phyloP scores from a whole-genome alignment of 345 rosid genomes.

The Brassica juncea region DNA sequence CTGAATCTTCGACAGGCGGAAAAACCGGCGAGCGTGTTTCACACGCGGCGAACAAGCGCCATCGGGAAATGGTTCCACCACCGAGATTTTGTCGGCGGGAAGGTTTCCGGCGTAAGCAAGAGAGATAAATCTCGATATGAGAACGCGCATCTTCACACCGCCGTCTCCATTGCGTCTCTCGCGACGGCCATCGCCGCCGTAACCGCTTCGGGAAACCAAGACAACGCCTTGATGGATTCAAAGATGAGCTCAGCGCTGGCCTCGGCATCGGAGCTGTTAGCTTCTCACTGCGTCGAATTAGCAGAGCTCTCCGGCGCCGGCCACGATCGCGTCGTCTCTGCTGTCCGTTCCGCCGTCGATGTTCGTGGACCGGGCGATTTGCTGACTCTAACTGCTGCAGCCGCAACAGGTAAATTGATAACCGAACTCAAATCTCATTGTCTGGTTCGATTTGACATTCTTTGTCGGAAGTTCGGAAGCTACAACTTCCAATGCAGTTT shows the following conservation, averaged over 20 bases:
- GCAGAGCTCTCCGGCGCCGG: slow-evolving; percentile 82
- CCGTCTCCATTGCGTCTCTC: slow-evolving; percentile 37
- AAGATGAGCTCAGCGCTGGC: slow-evolving; percentile 78
- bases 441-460: too few relatives aligned
- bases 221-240: slow-evolving; percentile 41
- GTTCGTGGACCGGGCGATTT: slow-evolving; percentile 81
- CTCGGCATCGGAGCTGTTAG: slow-evolving; percentile 85
- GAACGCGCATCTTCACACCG: slow-evolving; percentile 38
- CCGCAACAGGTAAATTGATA: slow-evolving; percentile 76
- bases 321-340: slow-evolving; percentile 67
- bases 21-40: slow-evolving; percentile 22
- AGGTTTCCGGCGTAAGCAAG: slow-evolving; percentile 20
- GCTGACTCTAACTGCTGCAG: slow-evolving; percentile 90
- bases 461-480: neutral
- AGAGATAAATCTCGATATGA: slow-evolving; percentile 38
- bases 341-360: slow-evolving; percentile 79
- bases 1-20: slow-evolving; percentile 7
- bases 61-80: slow-evolving; percentile 42
- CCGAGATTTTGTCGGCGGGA: slow-evolving; percentile 33
- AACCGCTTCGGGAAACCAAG: slow-evolving; percentile 31
- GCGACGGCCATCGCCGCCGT: slow-evolving; percentile 43
- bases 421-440: neutral
- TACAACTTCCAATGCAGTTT: neutral
- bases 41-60: slow-evolving; percentile 27
- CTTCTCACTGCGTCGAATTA: slow-evolving; percentile 83